Percentiles rank a stretch among this genome's conserved stretches.
These are phyloP conservation scores for Pythium periplocum DNA, from an alignment of 352 stramenopile species.

Conservation along the genomic window DNA sequence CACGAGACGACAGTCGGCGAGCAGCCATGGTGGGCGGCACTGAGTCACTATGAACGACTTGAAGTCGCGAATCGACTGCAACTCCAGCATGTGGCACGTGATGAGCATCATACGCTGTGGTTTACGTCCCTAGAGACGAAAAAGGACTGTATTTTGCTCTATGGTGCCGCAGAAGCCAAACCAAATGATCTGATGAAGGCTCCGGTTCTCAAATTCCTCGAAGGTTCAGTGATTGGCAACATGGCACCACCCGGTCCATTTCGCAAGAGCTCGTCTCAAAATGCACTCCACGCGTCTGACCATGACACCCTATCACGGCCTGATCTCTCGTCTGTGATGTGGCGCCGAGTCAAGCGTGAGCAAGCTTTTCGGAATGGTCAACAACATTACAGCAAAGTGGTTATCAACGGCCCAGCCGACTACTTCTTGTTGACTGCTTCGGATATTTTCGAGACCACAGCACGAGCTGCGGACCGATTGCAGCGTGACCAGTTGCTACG, in stretches of 20 bases:
- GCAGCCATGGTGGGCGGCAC: slow-evolving; percentile 21
- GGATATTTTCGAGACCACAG: slow-evolving; percentile 15
- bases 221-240: slow-evolving; percentile 24
- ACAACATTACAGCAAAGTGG: slow-evolving; percentile 22
- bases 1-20: slow-evolving; percentile 23
- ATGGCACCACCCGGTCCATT: slow-evolving; percentile 1
- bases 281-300: neutral
- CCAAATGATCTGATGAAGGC: slow-evolving; percentile 11
- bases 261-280: neutral
- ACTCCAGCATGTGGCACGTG: slow-evolving; percentile 14
- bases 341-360: slow-evolving; percentile 23
- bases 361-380: slow-evolving; percentile 21
- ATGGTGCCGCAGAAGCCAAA: slow-evolving; percentile 19
- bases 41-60: slow-evolving; percentile 19
- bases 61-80: slow-evolving; percentile 19
- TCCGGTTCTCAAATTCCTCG: slow-evolving; percentile 15
- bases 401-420: slow-evolving; percentile 18
- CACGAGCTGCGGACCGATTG: slow-evolving; percentile 16
- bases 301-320: neutral
- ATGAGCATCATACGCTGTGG: slow-evolving; percentile 18
- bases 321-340: slow-evolving; percentile 12
- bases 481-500: slow-evolving; percentile 12
- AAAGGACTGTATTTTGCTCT: slow-evolving; percentile 22
- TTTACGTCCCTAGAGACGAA: slow-evolving; percentile 17
- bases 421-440: slow-evolving; percentile 20